phyloP scores from a whole-genome alignment of 495 filamentous ascomycete genomes.

The Pyronema domesticum region DNA sequence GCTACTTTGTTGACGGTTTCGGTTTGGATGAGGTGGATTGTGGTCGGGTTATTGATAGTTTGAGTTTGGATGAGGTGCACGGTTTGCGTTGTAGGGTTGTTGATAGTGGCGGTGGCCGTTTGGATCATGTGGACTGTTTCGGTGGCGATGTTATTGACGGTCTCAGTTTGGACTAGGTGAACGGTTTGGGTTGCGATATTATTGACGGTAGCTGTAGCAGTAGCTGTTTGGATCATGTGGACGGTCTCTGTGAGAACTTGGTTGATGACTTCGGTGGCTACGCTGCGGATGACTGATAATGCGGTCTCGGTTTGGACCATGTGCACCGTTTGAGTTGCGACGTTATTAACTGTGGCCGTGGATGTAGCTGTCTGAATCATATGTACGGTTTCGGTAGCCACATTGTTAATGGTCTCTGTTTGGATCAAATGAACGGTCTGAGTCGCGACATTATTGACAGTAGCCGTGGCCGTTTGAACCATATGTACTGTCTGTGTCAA shows the following conservation, averaged over 20 bases:
- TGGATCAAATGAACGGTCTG: constrained; percentile 7
- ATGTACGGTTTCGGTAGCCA: constrained; percentile 1
- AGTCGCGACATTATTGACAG: constrained; percentile 8
- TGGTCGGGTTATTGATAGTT: constrained; percentile 9
- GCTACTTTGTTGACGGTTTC: constrained; percentile 1
- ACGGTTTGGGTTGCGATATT: background rate
- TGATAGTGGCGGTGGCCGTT: background rate
- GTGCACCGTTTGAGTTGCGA: background rate
- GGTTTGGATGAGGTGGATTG: background rate
- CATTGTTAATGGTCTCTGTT: constrained; percentile 10
- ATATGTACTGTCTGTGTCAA: background rate
- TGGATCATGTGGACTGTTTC: constrained; percentile 8
- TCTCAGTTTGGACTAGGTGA: background rate
- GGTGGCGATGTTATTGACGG: constrained; percentile 3
- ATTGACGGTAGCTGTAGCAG: constrained; percentile 1
- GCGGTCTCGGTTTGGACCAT: constrained; percentile 5
- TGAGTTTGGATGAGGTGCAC: constrained; percentile 13
- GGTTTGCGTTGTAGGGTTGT: constrained; percentile 6
- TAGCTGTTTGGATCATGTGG: constrained; percentile 3
- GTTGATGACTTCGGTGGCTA: constrained; percentile 1
- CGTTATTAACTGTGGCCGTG: background rate
- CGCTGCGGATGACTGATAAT: background rate
- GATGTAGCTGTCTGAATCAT: background rate
- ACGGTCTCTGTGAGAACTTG: constrained; percentile 5
- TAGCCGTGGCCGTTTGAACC: constrained; percentile 6